Evolutionary conservation across 2,329 filamentous ascomycete species (phyloP), one percentile per base, ranked within the genome.

Genomic region (Aspergillus tanneri): DNA sequence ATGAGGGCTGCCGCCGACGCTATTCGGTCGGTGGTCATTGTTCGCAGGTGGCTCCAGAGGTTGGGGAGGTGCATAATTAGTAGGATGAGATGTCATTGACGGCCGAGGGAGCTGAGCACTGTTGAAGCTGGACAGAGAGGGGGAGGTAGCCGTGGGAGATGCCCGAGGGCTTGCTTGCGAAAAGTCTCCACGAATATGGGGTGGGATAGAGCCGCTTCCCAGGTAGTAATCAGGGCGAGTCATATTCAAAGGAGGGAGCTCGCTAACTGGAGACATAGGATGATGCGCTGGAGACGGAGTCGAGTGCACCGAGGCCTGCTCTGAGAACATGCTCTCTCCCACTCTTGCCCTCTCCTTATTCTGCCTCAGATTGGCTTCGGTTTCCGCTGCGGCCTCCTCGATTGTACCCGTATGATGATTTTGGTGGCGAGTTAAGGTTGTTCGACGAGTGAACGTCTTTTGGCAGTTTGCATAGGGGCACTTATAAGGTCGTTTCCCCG

Each of bases 381-480:
- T 96, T 4, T 90, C 89, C 3, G 85, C 88, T 2, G 90, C 90
- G 7, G 92, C 90, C 69, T 97, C 92, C 68, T 96, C 92, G 12
- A 96, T 88, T 0, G 91, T 96, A 34, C 92, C 93, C 16, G 88
- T 95, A 69, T 97, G 93, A 62, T 95, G 89, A 60, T 95, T 96
- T 72, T 96, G 90, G 67, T 99, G 93, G 42, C 93, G 84, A 2
- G 92, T 99, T 53, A 99, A 77, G 2, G 93, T 97, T 1, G 93
- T 97, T 56, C 92, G 87, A 48, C 93, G 86, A 8, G 93, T 99
- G 65, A 99, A 99, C 0, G 92, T 97, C 80, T 97, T 97, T 67
- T 97, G 91, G 71, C 93, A 99, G 69, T 96, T 91, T 50, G 90
- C 91, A 62, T 93, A 97, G 1, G 91, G 91, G 72, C 93, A 99